These are phyloP conservation scores for Phytophthora gonapodyides DNA, from an alignment of 352 stramenopile species.

Conservation along the genomic window DNA sequence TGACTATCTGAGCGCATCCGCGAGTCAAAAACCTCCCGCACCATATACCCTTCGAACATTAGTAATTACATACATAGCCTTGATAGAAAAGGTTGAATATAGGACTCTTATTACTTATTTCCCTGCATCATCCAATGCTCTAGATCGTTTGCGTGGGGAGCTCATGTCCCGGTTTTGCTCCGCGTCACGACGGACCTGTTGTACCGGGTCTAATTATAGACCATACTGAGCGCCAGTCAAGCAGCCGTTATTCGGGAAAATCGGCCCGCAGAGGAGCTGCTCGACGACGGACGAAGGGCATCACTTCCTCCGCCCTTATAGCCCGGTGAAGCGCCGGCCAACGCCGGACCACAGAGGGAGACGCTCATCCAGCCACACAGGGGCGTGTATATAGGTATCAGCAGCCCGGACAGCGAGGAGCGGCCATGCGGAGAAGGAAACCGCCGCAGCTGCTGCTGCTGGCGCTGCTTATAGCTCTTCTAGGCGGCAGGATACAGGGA, in stretches of 20 bases:
- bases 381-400: constrained; percentile 22
- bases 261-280: constrained; percentile 27
- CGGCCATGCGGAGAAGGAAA: constrained; percentile 40
- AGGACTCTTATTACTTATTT: too few relatives aligned
- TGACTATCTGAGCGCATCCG: constrained; percentile 33
- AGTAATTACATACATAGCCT: background rate
- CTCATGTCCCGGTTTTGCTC: constrained; percentile 6
- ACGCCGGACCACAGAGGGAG: constrained; percentile 16
- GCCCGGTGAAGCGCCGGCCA: constrained; percentile 17
- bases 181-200: constrained; percentile 18
- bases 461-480: constrained; percentile 10
- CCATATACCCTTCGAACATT: background rate
- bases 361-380: background rate
- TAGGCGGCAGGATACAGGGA: constrained; percentile 21
- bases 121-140: background rate
- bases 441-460: constrained; percentile 37
- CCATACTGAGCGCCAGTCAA: constrained; percentile 34
- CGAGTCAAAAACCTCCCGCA: constrained; percentile 12
- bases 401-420: constrained; percentile 4
- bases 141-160: background rate
- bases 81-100: too few relatives aligned
- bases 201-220: constrained; percentile 26
- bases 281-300: constrained; percentile 35
- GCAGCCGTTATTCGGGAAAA: constrained; percentile 35
- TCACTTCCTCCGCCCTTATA: constrained; percentile 28